A percentile compares a stretch with the other conserved stretches of the same genome.
phyloP scores from a whole-genome alignment of 2,329 filamentous ascomycete species.

The Claviceps paspali region DNA sequence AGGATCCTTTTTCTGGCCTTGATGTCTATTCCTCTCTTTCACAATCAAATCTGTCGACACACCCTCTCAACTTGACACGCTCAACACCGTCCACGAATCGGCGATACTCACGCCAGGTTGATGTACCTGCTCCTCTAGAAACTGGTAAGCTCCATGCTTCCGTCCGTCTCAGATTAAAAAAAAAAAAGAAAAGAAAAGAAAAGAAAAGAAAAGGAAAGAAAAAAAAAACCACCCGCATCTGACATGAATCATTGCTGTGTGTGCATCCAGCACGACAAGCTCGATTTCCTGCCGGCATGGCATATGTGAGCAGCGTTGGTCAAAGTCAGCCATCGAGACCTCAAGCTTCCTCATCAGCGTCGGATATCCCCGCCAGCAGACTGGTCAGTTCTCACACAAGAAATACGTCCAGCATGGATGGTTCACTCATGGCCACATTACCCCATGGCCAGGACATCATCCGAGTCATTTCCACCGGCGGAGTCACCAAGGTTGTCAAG shows the following conservation, averaged over 20 bases:
- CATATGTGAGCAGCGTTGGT: conserved; percentile 30
- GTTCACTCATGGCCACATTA: conserved; percentile 70
- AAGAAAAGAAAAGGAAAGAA: too few relatives aligned
- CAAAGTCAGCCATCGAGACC: conserved; percentile 19
- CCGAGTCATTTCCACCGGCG: conserved; percentile 81
- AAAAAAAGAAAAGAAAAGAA: too few relatives aligned
- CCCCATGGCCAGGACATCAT: conserved; percentile 81
- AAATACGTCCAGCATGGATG: conserved; percentile 72
- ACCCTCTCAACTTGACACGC: conserved; percentile 40
- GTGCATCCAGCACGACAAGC: conserved; percentile 27
- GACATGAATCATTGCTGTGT: too few relatives aligned
- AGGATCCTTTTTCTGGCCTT: conserved; percentile 75
- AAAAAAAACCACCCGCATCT: too few relatives aligned
- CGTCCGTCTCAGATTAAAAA: conserved; percentile 29
- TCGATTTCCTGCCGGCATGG: conserved; percentile 41
- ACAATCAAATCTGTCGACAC: conserved; percentile 27
- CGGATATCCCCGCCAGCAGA: conserved; percentile 46
- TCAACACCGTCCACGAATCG: conserved; percentile 33
- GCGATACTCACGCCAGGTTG: conserved; percentile 49
- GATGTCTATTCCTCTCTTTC: conserved; percentile 42
- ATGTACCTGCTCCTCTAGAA: conserved; percentile 28
- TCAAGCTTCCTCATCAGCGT: conserved; percentile 21
- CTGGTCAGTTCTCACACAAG: conserved; percentile 56
- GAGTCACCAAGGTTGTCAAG: conserved; percentile 84
- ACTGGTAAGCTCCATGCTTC: conserved; percentile 29